Evolutionary conservation across 2,329 filamentous ascomycete species (phyloP).

Genomic region (Pseudogymnoascus sp.): DNA sequence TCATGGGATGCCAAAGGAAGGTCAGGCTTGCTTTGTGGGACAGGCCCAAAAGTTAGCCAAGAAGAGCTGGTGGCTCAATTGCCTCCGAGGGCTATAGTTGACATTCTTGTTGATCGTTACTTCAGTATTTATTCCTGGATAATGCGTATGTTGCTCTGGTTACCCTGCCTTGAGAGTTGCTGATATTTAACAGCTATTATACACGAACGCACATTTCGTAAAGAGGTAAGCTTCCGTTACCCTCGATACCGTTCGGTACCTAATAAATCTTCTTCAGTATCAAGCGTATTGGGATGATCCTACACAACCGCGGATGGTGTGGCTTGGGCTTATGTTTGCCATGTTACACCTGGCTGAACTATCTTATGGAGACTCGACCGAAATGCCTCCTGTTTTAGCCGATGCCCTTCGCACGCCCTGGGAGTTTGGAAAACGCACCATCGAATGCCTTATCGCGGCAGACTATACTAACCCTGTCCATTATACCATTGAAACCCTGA

Average conservation of each 20-base stretch:
- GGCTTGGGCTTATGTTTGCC: slow-evolving; percentile 15
- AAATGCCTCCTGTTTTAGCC: background rate
- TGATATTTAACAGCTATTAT: slow-evolving; percentile 13
- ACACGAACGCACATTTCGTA: slow-evolving; percentile 15
- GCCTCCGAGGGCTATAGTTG: slow-evolving; percentile 5
- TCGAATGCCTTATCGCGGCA: slow-evolving; percentile 14
- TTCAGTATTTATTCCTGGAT: slow-evolving; percentile 8
- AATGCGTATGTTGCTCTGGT: background rate
- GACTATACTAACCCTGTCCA: slow-evolving; percentile 14
- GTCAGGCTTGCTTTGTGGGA: slow-evolving; percentile 14
- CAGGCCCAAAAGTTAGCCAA: background rate
- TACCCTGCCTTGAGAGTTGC: background rate
- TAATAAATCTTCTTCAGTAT: slow-evolving; percentile 12
- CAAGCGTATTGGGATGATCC: slow-evolving; percentile 14
- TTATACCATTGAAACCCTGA: slow-evolving; percentile 14
- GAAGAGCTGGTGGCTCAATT: slow-evolving; percentile 14
- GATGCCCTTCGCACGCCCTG: background rate
- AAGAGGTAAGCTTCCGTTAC: slow-evolving; percentile 11
- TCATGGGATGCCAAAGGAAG: slow-evolving; percentile 1
- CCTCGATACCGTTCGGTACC: background rate
- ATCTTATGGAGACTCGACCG: slow-evolving; percentile 11
- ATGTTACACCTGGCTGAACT: slow-evolving; percentile 14
- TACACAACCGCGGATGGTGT: slow-evolving; percentile 12
- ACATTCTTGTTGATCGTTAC: slow-evolving; percentile 14
- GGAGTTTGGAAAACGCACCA: slow-evolving; percentile 13